These are phyloP conservation scores for Phytopythium helicoides DNA, from an alignment of 352 stramenopile species.

Conservation along the genomic window DNA sequence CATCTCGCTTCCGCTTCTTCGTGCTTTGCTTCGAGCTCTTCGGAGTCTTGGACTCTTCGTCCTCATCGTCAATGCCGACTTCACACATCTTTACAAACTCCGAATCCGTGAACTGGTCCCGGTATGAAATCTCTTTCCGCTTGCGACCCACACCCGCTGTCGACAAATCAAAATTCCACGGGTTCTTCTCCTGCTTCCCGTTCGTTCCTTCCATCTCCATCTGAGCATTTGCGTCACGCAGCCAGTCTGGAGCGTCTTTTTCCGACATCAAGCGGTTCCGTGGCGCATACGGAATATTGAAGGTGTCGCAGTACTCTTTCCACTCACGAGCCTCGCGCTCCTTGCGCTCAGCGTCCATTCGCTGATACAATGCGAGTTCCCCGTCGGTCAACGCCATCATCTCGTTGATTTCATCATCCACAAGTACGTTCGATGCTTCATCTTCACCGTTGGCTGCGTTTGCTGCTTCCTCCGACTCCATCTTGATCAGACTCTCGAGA, in stretches of 20 bases:
- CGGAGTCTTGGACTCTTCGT: constrained; percentile 23
- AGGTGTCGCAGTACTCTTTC: constrained; percentile 63
- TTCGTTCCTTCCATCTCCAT: constrained; percentile 55
- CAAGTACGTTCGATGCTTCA: constrained; percentile 57
- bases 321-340: constrained; percentile 64
- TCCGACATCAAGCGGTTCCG: constrained; percentile 66
- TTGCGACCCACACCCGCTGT: constrained; percentile 50
- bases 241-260: constrained; percentile 70
- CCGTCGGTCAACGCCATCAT: constrained; percentile 90
- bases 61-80: constrained; percentile 62
- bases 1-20: constrained; percentile 32
- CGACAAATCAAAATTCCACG: constrained; percentile 63
- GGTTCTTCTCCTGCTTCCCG: constrained; percentile 54
- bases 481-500: constrained; percentile 87
- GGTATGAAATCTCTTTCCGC: constrained; percentile 85
- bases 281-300: constrained; percentile 33
- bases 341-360: constrained; percentile 62
- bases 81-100: constrained; percentile 89
- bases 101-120: constrained; percentile 81
- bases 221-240: constrained; percentile 64
- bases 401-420: constrained; percentile 87
- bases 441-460: constrained; percentile 62
- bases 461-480: constrained; percentile 84
- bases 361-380: constrained; percentile 77
- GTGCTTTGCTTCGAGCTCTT: constrained; percentile 17